These are phyloP conservation scores for Epicoccum sorghinum DNA, from an alignment of 2,329 filamentous ascomycete genomes.

Conservation along the genomic window DNA sequence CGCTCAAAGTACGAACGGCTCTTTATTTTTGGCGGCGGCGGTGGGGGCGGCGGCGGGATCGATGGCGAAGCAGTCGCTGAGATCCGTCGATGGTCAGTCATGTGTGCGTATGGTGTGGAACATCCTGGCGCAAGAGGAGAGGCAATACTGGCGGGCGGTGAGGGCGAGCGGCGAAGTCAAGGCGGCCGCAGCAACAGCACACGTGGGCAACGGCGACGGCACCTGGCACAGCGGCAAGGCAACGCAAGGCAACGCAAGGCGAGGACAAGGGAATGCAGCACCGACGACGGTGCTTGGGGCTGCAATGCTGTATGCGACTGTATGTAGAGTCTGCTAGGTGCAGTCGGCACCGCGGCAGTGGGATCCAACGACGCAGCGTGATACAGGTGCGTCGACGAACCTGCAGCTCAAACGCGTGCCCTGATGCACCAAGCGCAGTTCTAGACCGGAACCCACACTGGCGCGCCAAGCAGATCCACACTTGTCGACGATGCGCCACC, in stretches of 20 bases:
- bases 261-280: no score
- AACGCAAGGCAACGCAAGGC: no score
- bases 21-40: conserved; percentile 41
- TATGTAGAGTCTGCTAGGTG: neutral
- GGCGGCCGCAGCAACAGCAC: no score
- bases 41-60: conserved; percentile 44
- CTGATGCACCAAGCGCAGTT: neutral
- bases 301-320: neutral
- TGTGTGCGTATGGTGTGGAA: conserved; percentile 16
- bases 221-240: no score
- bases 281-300: no score
- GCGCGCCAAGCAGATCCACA: conserved; percentile 13
- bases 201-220: no score
- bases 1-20: conserved; percentile 53
- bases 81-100: conserved; percentile 29
- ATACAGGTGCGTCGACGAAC: neutral
- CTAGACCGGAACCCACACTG: conserved; percentile 13
- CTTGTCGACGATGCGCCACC: conserved; percentile 14
- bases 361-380: conserved; percentile 2
- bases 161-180: neutral
- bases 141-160: conserved; percentile 10
- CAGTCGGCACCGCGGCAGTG: conserved; percentile 1
- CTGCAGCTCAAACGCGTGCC: conserved; percentile 16
- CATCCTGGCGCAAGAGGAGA: conserved; percentile 2
- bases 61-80: conserved; percentile 21